A percentile compares a stretch with the other conserved stretches of the same genome.
Evolutionary conservation across 2,329 filamentous ascomycete genomes (phyloP).

Genomic region (Cercospora citrullina): DNA sequence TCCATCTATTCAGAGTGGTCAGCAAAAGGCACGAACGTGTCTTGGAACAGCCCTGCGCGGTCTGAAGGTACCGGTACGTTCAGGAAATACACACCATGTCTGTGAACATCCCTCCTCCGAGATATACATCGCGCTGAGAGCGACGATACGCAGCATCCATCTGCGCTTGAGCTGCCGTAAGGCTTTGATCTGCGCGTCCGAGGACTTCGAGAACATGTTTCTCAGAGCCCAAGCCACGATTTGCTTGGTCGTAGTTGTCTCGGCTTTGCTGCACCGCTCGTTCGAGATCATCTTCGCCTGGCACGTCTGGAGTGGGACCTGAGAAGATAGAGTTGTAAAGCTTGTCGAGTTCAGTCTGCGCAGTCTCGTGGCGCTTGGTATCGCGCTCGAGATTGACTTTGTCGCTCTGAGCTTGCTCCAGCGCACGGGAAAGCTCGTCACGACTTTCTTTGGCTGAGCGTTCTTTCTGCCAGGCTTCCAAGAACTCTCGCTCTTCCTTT

Average conservation of each 20-base stretch:
- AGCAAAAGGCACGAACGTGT: neutral
- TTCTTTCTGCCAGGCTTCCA: constrained; percentile 53
- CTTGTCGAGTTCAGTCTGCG: constrained; percentile 52
- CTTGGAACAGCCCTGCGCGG: neutral
- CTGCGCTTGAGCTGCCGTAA: constrained; percentile 41
- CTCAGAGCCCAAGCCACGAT: constrained; percentile 44
- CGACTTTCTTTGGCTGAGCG: constrained; percentile 49
- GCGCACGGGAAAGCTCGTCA: constrained; percentile 44
- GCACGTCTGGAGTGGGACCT: constrained; percentile 55
- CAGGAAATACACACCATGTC: constrained; percentile 43
- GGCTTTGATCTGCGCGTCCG: constrained; percentile 41
- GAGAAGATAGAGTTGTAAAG: constrained; percentile 58
- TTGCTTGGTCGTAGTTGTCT: constrained; percentile 43
- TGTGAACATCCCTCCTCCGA: constrained; percentile 47
- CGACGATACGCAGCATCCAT: constrained; percentile 48
- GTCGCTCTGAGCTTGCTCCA: constrained; percentile 44
- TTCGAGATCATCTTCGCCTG: constrained; percentile 56
- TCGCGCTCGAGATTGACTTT: constrained; percentile 42
- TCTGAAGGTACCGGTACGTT: too few relatives aligned
- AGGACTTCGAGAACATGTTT: constrained; percentile 41
- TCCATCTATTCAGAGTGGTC: constrained; percentile 44
- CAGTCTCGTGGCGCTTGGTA: constrained; percentile 41
- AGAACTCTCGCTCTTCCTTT: constrained; percentile 58
- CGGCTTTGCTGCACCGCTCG: constrained; percentile 39
- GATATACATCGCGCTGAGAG: constrained; percentile 52